Base-by-base conservation (phyloP, 768 basidiomycete species). In the Mycena galopus region DNA sequence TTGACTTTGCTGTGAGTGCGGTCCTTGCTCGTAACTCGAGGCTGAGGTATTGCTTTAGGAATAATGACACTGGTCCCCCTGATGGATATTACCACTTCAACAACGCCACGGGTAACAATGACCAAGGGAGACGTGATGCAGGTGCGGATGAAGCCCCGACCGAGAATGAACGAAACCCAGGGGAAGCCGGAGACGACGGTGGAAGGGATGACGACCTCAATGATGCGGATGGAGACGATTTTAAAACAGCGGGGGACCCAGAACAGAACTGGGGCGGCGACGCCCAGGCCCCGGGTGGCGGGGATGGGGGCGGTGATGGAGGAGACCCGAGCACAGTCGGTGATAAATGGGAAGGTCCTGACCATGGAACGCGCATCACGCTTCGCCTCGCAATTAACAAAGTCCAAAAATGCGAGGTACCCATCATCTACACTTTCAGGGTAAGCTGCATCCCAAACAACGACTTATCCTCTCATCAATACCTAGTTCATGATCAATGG, bases 281-380 rank as follows among this genome's bases (percentile, higher is more conserved):
- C 11, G n/a, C 47, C 47, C 47, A 23, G 47, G 47, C 47, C 21
- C 47, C n/a, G 5, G 64, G 64, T 21, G 63, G 32, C 2, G 63
- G 63, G 17, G 63, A 30, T 53, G 63, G 63, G 30, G 63, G 21
- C 6, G 50, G 30, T 42, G 63, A 50, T 37, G 64, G 64, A 25
- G n/a, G n/a, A n/a, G n/a, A n/a, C n/a, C 50, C 33, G 11, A 33
- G 23, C 21, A 25, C 2, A 27, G 27, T 17, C 11, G 25, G 55
- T 27, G 64, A 35, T 11, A 37, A 33, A 29, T 65, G 64, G 64
- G n/a, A n/a, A n/a, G n/a, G n/a, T n/a, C 62, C 42, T 0, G 19
- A 55, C 6, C 63, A 65, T 23, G n/a, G 35, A 51, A 65, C 51
- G 10, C 4, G 25, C 5, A 19, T 65, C 35, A 39, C 37, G 12